Percentiles rank a stretch among this genome's conserved stretches.
Evolutionary conservation across 23 red algal species (phyloP).

Genomic region (Chondrus crispus): DNA sequence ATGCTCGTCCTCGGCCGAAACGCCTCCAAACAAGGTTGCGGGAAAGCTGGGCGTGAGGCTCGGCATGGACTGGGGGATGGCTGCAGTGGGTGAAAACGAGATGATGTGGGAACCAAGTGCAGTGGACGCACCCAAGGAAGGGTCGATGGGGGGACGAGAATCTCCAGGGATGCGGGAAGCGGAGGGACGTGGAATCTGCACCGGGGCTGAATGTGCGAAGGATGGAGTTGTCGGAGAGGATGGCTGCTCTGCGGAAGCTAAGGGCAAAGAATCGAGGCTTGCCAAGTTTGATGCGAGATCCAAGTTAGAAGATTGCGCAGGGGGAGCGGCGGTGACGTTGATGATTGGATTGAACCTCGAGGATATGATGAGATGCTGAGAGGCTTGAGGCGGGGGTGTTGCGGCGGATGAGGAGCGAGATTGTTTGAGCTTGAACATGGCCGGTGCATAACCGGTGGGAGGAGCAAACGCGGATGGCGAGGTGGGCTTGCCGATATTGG

Average conservation of each 20-base stretch:
- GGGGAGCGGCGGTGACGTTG: background rate
- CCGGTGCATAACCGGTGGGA: background rate
- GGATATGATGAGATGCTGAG: background rate
- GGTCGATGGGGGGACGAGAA: background rate
- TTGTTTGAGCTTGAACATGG: background rate
- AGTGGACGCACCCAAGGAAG: background rate
- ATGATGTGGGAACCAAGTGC: background rate
- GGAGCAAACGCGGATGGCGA: background rate
- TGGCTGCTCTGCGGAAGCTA: background rate
- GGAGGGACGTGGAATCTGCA: too few species aligned
- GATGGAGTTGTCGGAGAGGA: background rate
- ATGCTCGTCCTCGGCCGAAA: conserved; percentile 91
- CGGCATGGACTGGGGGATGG: conserved; percentile 38
- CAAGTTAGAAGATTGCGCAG: background rate
- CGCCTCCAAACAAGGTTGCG: conserved; percentile 43
- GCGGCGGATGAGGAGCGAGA: background rate
- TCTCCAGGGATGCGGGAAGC: background rate
- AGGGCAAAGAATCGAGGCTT: background rate
- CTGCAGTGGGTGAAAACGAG: background rate
- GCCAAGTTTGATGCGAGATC: background rate
- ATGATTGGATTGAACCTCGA: background rate
- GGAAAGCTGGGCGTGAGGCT: conserved; percentile 52
- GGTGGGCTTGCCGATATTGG: too few species aligned
- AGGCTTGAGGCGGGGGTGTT: background rate
- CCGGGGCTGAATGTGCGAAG: background rate